phyloP scores from a whole-genome alignment of 169 alveolate species.

The Plasmodium ovale region DNA sequence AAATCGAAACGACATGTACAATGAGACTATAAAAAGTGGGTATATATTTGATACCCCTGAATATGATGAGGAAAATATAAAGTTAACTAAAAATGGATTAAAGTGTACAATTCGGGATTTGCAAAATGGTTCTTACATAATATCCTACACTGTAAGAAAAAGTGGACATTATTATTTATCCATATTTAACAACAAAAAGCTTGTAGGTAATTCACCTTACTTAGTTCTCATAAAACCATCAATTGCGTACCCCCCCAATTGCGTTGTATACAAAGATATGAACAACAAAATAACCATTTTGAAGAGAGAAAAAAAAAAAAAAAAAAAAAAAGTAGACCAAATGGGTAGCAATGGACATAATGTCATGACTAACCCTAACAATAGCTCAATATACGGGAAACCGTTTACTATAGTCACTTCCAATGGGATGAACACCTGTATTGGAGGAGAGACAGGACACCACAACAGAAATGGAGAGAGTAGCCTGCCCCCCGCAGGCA shows the following conservation, averaged over 20 bases:
- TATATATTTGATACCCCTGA: slow-evolving; percentile 6
- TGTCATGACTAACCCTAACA: no score
- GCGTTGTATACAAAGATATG: slow-evolving; percentile 37
- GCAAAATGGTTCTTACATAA: slow-evolving; percentile 69
- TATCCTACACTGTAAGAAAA: slow-evolving; percentile 33
- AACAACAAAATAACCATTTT: slow-evolving; percentile 8
- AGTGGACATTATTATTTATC: slow-evolving; percentile 55
- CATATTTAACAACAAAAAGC: slow-evolving; percentile 43
- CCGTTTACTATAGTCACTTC: background rate
- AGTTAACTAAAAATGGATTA: slow-evolving; percentile 15
- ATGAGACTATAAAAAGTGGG: slow-evolving; percentile 54
- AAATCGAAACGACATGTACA: background rate
- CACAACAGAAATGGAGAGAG: background rate
- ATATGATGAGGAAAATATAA: slow-evolving; percentile 25
- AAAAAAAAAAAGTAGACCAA: background rate
- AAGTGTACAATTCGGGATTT: slow-evolving; percentile 49
- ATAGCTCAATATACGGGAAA: background rate
- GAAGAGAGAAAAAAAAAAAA: background rate
- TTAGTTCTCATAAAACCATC: slow-evolving; percentile 46
- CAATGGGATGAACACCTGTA: background rate
- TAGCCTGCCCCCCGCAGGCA: background rate
- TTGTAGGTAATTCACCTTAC: slow-evolving; percentile 52
- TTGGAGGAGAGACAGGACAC: background rate
- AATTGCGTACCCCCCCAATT: slow-evolving; percentile 40
- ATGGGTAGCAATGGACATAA: no score